phyloP scores from a whole-genome alignment of 2,329 filamentous ascomycete species.

The Neonectria hederae region DNA sequence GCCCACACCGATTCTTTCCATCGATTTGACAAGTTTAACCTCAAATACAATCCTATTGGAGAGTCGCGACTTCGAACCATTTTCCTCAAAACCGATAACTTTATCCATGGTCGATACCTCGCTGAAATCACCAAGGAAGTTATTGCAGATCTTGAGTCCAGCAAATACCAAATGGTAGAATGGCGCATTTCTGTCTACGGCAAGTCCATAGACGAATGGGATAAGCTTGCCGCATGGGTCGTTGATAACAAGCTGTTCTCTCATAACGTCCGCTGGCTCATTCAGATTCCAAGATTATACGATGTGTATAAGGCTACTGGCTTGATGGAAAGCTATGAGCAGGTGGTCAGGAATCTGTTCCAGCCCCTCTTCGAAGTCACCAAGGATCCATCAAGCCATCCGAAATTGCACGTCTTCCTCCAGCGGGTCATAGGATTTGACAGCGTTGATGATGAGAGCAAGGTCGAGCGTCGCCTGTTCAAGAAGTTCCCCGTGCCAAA shows the following conservation, averaged over 20 bases:
- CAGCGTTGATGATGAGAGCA: slow-evolving; percentile 98
- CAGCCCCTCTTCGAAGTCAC: slow-evolving; percentile 95
- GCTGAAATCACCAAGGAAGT: slow-evolving; percentile 99
- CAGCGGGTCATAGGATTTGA: slow-evolving; percentile 97
- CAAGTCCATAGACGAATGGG: slow-evolving; percentile 92
- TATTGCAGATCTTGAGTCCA: slow-evolving; percentile 94
- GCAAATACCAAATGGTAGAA: slow-evolving; percentile 99
- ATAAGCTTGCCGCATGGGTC: slow-evolving; percentile 96
- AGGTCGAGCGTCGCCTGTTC: slow-evolving; percentile 92
- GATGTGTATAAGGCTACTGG: slow-evolving; percentile 93
- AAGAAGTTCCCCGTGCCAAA: slow-evolving; percentile 93
- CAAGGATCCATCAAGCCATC: slow-evolving; percentile 83
- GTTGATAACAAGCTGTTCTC: slow-evolving; percentile 98
- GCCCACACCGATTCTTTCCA: slow-evolving; percentile 98
- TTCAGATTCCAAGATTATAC: slow-evolving; percentile 93
- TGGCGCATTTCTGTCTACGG: slow-evolving; percentile 99
- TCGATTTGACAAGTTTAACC: slow-evolving; percentile 98
- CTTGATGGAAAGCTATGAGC: slow-evolving; percentile 88
- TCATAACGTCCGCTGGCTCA: slow-evolving; percentile 95
- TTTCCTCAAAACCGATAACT: slow-evolving; percentile 98
- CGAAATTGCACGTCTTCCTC: slow-evolving; percentile 93
- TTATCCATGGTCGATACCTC: slow-evolving; percentile 93
- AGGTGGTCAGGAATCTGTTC: slow-evolving; percentile 91
- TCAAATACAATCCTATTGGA: slow-evolving; percentile 98
- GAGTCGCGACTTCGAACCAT: slow-evolving; percentile 97